phyloP scores from a whole-genome alignment of 225 moss, liverwort and hornwort species.

The Bryum argenteum region DNA sequence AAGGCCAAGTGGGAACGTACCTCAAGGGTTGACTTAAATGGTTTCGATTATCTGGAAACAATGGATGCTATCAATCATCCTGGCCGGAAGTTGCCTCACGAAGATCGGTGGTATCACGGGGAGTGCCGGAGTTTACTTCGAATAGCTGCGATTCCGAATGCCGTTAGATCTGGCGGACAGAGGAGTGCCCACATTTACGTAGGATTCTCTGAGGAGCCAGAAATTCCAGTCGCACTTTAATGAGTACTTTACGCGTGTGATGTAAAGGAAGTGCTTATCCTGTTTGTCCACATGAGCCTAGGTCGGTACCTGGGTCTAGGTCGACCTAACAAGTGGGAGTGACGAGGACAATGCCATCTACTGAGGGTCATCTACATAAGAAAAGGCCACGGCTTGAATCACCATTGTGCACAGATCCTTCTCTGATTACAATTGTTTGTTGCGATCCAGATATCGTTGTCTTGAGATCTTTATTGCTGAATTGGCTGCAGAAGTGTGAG shows the following conservation, averaged over 20 bases:
- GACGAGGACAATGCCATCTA: constrained; percentile 14
- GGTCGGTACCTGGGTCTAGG: neutral
- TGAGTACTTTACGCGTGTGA: constrained; percentile 18
- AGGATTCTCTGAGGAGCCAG: constrained; percentile 16
- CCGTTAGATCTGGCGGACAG: constrained; percentile 11
- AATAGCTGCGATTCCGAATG: neutral
- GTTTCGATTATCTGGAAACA: neutral
- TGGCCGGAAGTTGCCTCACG: neutral
- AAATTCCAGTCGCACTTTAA: neutral
- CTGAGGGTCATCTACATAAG: constrained; percentile 10
- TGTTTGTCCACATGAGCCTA: constrained; percentile 39
- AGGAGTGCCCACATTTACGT: neutral
- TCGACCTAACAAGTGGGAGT: neutral
- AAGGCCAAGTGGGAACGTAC: too few species aligned
- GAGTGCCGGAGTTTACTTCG: neutral
- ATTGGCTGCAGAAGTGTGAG: constrained; percentile 21
- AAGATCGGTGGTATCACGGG: neutral
- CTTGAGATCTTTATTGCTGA: neutral
- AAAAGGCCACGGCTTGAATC: neutral
- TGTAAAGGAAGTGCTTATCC: constrained; percentile 38
- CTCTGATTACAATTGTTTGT: neutral
- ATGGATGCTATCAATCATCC: neutral
- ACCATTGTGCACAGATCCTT: neutral
- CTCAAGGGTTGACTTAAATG: neutral
- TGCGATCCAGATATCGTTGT: constrained; percentile 4